phyloP scores from a whole-genome alignment of 179 eudicot species.

The Carnegiea gigantea region DNA sequence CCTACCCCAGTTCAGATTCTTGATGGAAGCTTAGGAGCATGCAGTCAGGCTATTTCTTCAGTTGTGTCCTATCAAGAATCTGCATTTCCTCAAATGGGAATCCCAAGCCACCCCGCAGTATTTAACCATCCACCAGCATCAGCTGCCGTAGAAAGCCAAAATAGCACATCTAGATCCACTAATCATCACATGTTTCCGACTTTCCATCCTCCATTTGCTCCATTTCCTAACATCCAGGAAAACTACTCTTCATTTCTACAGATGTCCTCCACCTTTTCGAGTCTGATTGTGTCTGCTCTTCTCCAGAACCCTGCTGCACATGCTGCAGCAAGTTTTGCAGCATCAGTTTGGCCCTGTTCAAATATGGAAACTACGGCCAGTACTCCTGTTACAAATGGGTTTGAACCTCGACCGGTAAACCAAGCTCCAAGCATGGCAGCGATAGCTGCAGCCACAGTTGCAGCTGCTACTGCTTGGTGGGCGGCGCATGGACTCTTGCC shows the following conservation, averaged over 20 bases:
- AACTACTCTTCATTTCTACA: slow-evolving; percentile 56
- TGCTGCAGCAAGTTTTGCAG: slow-evolving; percentile 91
- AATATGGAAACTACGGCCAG: slow-evolving; percentile 46
- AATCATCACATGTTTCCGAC: slow-evolving; percentile 43
- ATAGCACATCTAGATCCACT: slow-evolving; percentile 47
- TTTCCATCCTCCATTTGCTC: slow-evolving; percentile 56
- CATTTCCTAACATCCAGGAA: slow-evolving; percentile 49
- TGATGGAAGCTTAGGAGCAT: slow-evolving; percentile 58
- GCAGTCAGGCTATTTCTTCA: slow-evolving; percentile 41
- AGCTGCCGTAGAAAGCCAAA: slow-evolving; percentile 49
- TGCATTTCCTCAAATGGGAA: slow-evolving; percentile 42
- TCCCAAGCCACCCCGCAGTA: slow-evolving; percentile 41
- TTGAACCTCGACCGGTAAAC: slow-evolving; percentile 42
- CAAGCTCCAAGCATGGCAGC: slow-evolving; percentile 73
- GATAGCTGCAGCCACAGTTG: slow-evolving; percentile 88
- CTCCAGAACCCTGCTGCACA: slow-evolving; percentile 92
- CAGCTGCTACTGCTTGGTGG: slow-evolving; percentile 99
- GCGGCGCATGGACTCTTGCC: slow-evolving; percentile 85
- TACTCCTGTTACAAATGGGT: slow-evolving; percentile 36
- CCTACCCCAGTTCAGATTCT: slow-evolving; percentile 85
- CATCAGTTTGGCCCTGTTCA: slow-evolving; percentile 70
- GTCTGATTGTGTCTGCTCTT: slow-evolving; percentile 71
- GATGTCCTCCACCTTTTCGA: slow-evolving; percentile 66
- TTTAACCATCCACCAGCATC: slow-evolving; percentile 45
- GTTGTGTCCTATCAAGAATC: slow-evolving; percentile 57